These are phyloP conservation scores for Lotmaria passim DNA, from an alignment of 208 protist genomes.

Conservation along the genomic window DNA sequence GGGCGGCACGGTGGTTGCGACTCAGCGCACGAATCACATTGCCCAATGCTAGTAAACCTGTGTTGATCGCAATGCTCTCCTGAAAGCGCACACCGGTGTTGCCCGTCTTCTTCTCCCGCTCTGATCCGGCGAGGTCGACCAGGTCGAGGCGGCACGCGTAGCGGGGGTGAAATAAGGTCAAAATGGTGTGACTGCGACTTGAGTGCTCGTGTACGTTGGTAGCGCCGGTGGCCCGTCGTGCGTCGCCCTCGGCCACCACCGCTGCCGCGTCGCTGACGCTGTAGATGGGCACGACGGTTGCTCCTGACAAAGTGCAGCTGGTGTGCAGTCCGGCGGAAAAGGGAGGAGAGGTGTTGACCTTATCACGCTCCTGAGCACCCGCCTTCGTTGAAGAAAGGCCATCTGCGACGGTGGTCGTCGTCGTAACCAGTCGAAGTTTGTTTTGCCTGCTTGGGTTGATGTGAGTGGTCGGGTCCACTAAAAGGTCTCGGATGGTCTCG, in stretches of 20 bases:
- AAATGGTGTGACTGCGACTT: slow-evolving; percentile 92
- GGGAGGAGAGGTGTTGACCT: not conserved
- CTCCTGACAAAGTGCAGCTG: slow-evolving; percentile 51
- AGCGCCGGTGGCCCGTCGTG: slow-evolving; percentile 83
- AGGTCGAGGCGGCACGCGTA: slow-evolving; percentile 82
- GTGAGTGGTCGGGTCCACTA: slow-evolving; percentile 30
- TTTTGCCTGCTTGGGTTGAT: slow-evolving; percentile 25
- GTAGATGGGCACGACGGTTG: slow-evolving; percentile 53
- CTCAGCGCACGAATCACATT: slow-evolving; percentile 93
- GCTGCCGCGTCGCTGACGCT: slow-evolving; percentile 61
- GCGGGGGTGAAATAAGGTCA: slow-evolving; percentile 86
- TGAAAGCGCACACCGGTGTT: slow-evolving; percentile 87
- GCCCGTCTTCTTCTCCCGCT: slow-evolving; percentile 82
- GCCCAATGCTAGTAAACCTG: slow-evolving; percentile 88
- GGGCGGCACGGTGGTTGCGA: slow-evolving; percentile 42
- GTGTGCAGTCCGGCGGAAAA: not conserved
- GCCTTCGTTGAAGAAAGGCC: not conserved
- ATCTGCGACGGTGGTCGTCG: not conserved
- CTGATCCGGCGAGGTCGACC: slow-evolving; percentile 94
- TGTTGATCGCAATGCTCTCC: slow-evolving; percentile 94
- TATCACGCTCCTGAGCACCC: too few relatives aligned
- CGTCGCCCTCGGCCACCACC: slow-evolving; percentile 77
- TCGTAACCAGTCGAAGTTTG: slow-evolving; percentile 31
- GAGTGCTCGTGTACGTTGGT: slow-evolving; percentile 92
- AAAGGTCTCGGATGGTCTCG: slow-evolving; percentile 91